Percentiles rank a stretch among this genome's conserved stretches.
Conservation (phyloP, 352 stramenopile species). For the Phytophthora foliorum region DNA sequence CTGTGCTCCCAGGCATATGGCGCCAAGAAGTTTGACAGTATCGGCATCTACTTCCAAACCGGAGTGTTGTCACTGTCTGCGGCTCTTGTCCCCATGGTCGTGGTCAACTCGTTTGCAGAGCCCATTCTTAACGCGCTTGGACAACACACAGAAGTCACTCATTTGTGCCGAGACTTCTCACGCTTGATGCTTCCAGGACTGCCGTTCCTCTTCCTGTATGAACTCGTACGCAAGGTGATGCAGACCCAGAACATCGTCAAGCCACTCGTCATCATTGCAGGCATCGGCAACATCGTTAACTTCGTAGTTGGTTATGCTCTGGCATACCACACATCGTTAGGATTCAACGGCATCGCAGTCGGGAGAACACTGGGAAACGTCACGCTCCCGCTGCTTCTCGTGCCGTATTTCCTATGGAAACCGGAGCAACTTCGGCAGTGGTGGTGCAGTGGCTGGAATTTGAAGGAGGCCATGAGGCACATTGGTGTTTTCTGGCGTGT, state of each 20-base stretch:
- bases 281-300: conserved; percentile 72
- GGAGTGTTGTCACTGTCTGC: conserved; percentile 56
- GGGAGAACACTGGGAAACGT: conserved; percentile 58
- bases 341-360: conserved; percentile 79
- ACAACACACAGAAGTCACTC: conserved; percentile 53
- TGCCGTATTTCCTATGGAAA: conserved; percentile 57
- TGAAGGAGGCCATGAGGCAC: conserved; percentile 36
- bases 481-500: conserved; percentile 48
- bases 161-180: conserved; percentile 62
- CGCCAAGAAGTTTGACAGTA: conserved; percentile 60
- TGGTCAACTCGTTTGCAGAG: conserved; percentile 63
- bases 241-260: conserved; percentile 77
- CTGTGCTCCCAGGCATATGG: conserved; percentile 73
- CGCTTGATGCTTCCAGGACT: conserved; percentile 63
- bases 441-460: conserved; percentile 48
- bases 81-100: conserved; percentile 53
- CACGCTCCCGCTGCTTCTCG: conserved; percentile 47
- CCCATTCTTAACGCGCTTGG: conserved; percentile 49
- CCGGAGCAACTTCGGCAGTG: conserved; percentile 40
- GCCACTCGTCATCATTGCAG: conserved; percentile 71
- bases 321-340: conserved; percentile 70
- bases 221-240: conserved; percentile 78
- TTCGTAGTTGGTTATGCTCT: conserved; percentile 65
- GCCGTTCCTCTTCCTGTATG: conserved; percentile 81
- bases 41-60: conserved; percentile 82